Conservation (phyloP, 225 moss, liverwort and hornwort species). For the Marchantia polymorpha region DNA sequence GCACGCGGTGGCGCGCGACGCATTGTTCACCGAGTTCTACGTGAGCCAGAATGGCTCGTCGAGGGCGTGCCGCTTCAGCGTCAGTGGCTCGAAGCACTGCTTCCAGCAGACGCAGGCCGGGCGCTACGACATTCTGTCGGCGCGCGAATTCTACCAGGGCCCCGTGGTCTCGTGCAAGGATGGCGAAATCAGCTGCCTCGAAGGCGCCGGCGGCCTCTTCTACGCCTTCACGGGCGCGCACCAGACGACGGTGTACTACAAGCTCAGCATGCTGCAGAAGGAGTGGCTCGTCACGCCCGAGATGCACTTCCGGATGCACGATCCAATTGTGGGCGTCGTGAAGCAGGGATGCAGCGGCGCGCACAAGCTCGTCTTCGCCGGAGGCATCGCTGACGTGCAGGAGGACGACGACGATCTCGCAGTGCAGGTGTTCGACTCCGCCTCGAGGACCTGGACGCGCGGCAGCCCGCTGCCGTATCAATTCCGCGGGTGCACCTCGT, state of each 20-base stretch:
- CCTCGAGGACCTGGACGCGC: slow-evolving; percentile 19
- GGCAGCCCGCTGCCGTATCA: slow-evolving; percentile 22
- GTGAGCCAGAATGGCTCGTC: neutral
- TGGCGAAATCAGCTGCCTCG: neutral
- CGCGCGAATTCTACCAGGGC: neutral
- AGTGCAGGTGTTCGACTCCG: slow-evolving; percentile 28
- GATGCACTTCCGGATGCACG: slow-evolving; percentile 17
- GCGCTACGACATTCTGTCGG: neutral
- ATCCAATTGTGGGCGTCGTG: slow-evolving; percentile 34
- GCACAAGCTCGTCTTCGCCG: slow-evolving; percentile 29
- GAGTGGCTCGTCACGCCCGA: slow-evolving; percentile 23
- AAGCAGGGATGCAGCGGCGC: neutral
- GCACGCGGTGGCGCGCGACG: slow-evolving; percentile 14
- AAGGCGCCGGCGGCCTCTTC: slow-evolving; percentile 27
- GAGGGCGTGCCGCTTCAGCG: neutral
- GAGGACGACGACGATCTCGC: slow-evolving; percentile 13
- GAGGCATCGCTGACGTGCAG: slow-evolving; percentile 3
- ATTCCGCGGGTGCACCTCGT: slow-evolving; percentile 22
- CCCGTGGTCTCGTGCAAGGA: neutral
- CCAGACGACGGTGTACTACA: slow-evolving; percentile 27
- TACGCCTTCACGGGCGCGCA: slow-evolving; percentile 7
- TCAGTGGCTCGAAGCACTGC: neutral
- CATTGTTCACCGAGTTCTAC: slow-evolving; percentile 22
- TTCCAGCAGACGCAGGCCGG: slow-evolving; percentile 4
- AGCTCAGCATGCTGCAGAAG: slow-evolving; percentile 27